Evolutionary conservation across 306 rosid genomes (phyloP), one percentile per base, ranked within the genome.

Genomic region (Prunus dulcis): DNA sequence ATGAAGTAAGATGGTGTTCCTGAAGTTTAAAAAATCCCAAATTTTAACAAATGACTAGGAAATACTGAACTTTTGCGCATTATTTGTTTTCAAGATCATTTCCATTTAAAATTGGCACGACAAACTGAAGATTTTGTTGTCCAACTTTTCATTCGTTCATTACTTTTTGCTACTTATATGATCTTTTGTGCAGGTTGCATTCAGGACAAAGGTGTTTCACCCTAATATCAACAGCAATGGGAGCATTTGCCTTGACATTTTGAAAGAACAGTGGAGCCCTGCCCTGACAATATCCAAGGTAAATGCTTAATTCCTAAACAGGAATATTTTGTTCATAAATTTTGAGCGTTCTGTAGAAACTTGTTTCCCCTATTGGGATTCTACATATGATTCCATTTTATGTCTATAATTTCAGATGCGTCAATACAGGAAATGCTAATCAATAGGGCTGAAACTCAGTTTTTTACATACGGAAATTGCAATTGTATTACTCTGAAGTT

Each of bases 251-350:
- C 92, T 90, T 41, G 95, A 90, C 79, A 90, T 90, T 46, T 69
- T 90, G 84, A 90, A 90, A 87, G 95, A 90, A 78, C 95, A 88
- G 72, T 88, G 90, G 95, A 88, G 95, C 78, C 95, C 95, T 57
- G 95, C 95, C 51, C 79, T 90, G 18, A 90, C 92, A 76, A 88
- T 90, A 72, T 88, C 96, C 74, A 88, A 90, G 96, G 96, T 90
- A 71, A 67, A 61, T 76, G 32, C 73, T 74, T 41, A 20, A 45
- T 58, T 10, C 65, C n/a, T 30, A 22, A 4, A 3, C 43, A n/a
- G 20, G 41, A 32, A 55, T 41, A 12, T 3, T 23, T 60, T 25
- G 6, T 62, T 62, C 43, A 62, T 28, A 27, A 60, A 25, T 60
- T 60, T 38, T 28, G 67, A 27, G 17, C 5, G 67, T 28, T 13